Base-by-base conservation (phyloP, 768 basidiomycete species). In the Russula foetens region DNA sequence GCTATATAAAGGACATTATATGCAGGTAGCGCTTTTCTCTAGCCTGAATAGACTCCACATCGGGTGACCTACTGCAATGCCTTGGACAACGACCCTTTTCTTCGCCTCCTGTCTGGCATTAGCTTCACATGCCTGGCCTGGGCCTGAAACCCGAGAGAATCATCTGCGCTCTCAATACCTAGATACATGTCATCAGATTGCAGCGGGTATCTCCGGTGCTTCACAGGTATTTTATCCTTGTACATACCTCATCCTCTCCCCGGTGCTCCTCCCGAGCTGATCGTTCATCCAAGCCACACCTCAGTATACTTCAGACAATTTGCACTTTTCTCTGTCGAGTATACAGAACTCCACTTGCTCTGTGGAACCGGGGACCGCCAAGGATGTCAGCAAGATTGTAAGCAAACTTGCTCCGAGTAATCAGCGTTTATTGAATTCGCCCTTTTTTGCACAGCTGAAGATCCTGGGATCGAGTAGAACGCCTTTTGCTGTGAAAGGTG, bases 351-450 rank as follows among this genome's bases (percentile, higher is more conserved):
- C 67, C n/a, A 33, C 55, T 21, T 35, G 35, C 35, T 35, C 35
- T 12, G 35, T 35, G 11, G 35, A 35, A 12, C 35, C 35, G 2
- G 35, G 35, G 9, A 11, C 35, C 8, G 35, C 9, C 9, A 12
- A 51, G 41, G 59, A 64, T 26, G 41, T 66, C 23, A 49, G 58
- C 35, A 41, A 26, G 31, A 63, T 66, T 21, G 64, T 65, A 48
- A 9, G 64, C 0, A 11, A 35, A 24, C 11, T 14, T 28, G 3
- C 65, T n/a, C 59, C 59, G 23, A 64, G 31, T 33, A 7, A 11
- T 65, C 15, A 14, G 11, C 35, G 8, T 12, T 35, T 35, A 35
- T 15, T 3, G 1, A 6, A 24, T 35, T 17, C 19, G 23, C 23
- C 9, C 15, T 38, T 52, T 19, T 43, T n/a, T 0, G 1, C 35